Conservation (phyloP, 2,329 filamentous ascomycete species). For the Magnaporthiopsis rhizophila region DNA sequence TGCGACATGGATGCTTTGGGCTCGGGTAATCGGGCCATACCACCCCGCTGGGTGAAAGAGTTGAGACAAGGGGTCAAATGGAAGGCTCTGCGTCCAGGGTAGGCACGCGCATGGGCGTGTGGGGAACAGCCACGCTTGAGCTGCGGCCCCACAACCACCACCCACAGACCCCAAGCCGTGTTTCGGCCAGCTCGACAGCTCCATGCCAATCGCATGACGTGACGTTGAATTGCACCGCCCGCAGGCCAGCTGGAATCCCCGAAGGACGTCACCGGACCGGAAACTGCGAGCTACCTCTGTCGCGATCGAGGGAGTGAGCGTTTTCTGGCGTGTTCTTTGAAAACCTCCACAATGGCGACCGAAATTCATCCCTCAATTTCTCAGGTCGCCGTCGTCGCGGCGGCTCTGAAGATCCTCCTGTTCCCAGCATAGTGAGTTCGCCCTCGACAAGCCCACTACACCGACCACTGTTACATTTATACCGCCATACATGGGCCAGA, state of each 20-base stretch:
- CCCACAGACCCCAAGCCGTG: neutral
- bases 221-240: neutral
- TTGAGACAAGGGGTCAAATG: neutral
- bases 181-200: neutral
- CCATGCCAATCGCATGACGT: neutral
- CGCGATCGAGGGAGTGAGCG: too few relatives aligned
- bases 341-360: constrained; percentile 47
- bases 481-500: too few relatives aligned
- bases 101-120: neutral
- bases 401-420: constrained; percentile 82
- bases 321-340: too few relatives aligned
- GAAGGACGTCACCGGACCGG: neutral
- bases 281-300: constrained; percentile 4
- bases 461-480: neutral
- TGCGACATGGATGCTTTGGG: neutral
- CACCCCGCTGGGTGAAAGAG: neutral
- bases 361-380: constrained; percentile 79
- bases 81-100: neutral
- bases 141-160: neutral
- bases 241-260: neutral
- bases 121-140: neutral
- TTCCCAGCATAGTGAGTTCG: constrained; percentile 84
- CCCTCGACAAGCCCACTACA: constrained; percentile 1
- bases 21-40: neutral
- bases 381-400: constrained; percentile 79